Evolutionary conservation across 2,329 filamentous ascomycete species (phyloP).

Genomic region (Xylaria polymorpha): DNA sequence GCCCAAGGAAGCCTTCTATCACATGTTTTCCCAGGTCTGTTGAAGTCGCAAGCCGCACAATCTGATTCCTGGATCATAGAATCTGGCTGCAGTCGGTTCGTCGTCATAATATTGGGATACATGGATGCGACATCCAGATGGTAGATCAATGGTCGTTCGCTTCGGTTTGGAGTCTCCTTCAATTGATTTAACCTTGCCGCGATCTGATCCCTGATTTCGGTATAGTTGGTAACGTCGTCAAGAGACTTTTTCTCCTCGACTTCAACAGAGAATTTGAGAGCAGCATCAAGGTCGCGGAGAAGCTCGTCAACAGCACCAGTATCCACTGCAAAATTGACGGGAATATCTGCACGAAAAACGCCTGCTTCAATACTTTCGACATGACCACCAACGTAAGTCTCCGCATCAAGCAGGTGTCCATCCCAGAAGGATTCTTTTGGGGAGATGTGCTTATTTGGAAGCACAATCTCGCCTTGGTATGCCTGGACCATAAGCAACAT

Average conservation of each 20-base stretch:
- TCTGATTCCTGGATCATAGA: slow-evolving; percentile 99
- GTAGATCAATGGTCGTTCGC: slow-evolving; percentile 91
- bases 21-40: slow-evolving; percentile 95
- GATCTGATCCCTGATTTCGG: slow-evolving; percentile 87
- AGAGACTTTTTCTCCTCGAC: slow-evolving; percentile 86
- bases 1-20: slow-evolving; percentile 95
- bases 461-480: slow-evolving; percentile 88
- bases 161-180: slow-evolving; percentile 84
- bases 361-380: slow-evolving; percentile 99
- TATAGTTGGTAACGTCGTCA: slow-evolving; percentile 83
- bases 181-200: slow-evolving; percentile 74
- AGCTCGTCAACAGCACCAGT: slow-evolving; percentile 90
- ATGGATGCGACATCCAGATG: slow-evolving; percentile 98
- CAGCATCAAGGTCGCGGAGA: slow-evolving; percentile 84
- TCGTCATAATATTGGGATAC: slow-evolving; percentile 99
- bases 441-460: slow-evolving; percentile 95
- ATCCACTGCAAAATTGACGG: slow-evolving; percentile 93
- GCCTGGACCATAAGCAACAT: slow-evolving; percentile 99
- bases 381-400: slow-evolving; percentile 98
- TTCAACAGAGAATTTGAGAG: slow-evolving; percentile 86
- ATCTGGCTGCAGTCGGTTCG: slow-evolving; percentile 94
- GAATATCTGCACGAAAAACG: slow-evolving; percentile 95
- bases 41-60: slow-evolving; percentile 98
- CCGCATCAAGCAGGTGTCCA: slow-evolving; percentile 92
- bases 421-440: slow-evolving; percentile 96